Base-by-base conservation (phyloP, 164 flowering plant species). In the Magnolia officinalis region DNA sequence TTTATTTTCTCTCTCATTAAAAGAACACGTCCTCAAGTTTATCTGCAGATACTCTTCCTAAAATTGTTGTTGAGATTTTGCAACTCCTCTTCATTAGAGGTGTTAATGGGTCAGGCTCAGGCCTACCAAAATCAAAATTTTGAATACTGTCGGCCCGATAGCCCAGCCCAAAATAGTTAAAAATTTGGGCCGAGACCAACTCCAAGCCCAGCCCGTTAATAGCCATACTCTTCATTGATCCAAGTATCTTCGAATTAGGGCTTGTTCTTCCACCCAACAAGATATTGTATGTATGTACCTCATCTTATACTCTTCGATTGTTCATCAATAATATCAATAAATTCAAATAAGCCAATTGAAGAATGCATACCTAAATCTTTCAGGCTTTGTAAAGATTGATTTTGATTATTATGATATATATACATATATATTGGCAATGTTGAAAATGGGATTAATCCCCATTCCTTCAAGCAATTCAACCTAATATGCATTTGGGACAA, bases 381-480 rank as follows among this genome's bases (percentile, higher is more conserved):
- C 1, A 16, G 2, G 2, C 18, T 69, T 45, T 8, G 23, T 5
- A 5, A 4, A 1, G 45, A 4, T 8, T 71, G 13, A n/a, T 71
- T 21, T n/a, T 13, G 14, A 50, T 26, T 26, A 26, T 26, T 26
- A 1, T 26, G 29, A 26, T 2, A 26, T 26, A 26, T 26, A 26
- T 26, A 24, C 26, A 24, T 24, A 26, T 26, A 74, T 72, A 74
- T 16, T 11, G 52, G 58, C 37, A 45, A 74, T 45, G 29, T 74
- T 74, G 21, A 74, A 64, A 18, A 64, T 65, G 6, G 59, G 76
- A 49, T 69, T 74, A 20, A 75, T 67, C 6, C 58, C 23, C 20
- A 75, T 20, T 13, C 71, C 72, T 20, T 67, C 59, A 50, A 63
- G 77, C 31, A 66, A 59, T 59, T 23, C n/a, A 19, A 75, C 4